Evolutionary conservation across 176 grass and related monocot genomes (phyloP).

Genomic region (Avena eriantha): DNA sequence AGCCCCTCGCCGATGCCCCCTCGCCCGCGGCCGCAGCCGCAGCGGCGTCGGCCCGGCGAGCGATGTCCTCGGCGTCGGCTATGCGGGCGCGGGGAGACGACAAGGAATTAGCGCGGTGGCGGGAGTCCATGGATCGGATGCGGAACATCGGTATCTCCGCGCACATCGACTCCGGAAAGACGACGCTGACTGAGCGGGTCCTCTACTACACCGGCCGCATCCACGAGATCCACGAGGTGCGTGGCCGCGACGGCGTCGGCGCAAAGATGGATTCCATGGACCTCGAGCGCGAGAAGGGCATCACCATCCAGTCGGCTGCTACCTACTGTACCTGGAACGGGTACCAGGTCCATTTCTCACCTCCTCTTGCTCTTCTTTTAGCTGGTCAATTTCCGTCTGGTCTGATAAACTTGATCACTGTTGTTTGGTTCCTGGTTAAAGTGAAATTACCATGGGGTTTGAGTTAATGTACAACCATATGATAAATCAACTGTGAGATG

Average conservation of each 20-base stretch:
- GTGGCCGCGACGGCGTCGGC: constrained; percentile 84
- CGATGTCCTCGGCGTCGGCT: constrained; percentile 57
- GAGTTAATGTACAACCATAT: not conserved
- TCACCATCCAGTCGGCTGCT: constrained; percentile 96
- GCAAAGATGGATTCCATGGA: constrained; percentile 99
- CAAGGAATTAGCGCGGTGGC: constrained; percentile 77
- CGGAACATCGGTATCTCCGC: constrained; percentile 96
- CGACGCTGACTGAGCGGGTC: constrained; percentile 90
- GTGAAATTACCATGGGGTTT: too few relatives aligned
- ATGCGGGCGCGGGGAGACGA: constrained; percentile 76
- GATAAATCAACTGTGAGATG: not conserved
- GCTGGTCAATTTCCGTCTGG: not conserved
- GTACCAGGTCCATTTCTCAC: constrained; percentile 64
- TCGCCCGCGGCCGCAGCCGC: constrained; percentile 31
- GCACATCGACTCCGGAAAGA: constrained; percentile 99
- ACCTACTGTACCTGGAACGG: constrained; percentile 98
- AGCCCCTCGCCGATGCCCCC: constrained; percentile 37
- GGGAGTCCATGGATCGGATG: constrained; percentile 86
- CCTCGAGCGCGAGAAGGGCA: constrained; percentile 95
- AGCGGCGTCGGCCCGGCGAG: constrained; percentile 32
- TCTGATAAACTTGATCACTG: not conserved
- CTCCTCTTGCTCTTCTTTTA: not conserved
- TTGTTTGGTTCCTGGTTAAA: not conserved
- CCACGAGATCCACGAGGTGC: constrained; percentile 98
- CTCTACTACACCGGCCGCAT: constrained; percentile 93